phyloP scores from a whole-genome alignment of 2,329 filamentous ascomycete species.

The Aspergillus terreus region DNA sequence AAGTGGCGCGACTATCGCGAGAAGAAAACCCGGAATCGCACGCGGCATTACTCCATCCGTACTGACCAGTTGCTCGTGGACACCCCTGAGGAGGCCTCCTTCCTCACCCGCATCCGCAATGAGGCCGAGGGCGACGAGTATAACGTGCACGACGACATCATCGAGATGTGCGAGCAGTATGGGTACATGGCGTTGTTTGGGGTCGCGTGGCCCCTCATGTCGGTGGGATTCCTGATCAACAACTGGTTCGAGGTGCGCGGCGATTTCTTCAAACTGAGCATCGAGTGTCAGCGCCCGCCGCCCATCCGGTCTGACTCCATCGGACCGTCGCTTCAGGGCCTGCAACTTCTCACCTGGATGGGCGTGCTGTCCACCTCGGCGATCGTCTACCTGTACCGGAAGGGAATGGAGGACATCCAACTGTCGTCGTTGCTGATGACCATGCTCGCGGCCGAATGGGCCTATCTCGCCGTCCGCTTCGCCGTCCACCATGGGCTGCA shows the following conservation, averaged over 20 bases:
- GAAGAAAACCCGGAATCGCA: slow-evolving; percentile 22
- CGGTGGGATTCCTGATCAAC: slow-evolving; percentile 83
- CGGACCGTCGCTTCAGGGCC: slow-evolving; percentile 81
- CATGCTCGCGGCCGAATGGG: slow-evolving; percentile 78
- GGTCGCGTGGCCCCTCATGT: slow-evolving; percentile 90
- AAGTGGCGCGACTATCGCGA: slow-evolving; percentile 54
- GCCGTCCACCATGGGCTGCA: slow-evolving; percentile 66
- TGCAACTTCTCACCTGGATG: slow-evolving; percentile 90
- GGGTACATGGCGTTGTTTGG: slow-evolving; percentile 90
- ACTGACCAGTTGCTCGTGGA: slow-evolving; percentile 58
- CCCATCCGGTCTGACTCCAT: slow-evolving; percentile 91
- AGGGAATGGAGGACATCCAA: slow-evolving; percentile 63
- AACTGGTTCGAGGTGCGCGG: slow-evolving; percentile 94
- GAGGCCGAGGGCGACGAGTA: slow-evolving; percentile 81
- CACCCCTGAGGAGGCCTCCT: slow-evolving; percentile 70
- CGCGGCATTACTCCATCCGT: slow-evolving; percentile 27
- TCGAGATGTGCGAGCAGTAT: slow-evolving; percentile 89
- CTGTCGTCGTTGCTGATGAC: slow-evolving; percentile 74
- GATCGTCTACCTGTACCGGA: slow-evolving; percentile 81
- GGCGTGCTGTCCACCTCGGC: slow-evolving; percentile 84
- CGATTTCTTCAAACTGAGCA: slow-evolving; percentile 90
- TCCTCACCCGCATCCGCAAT: slow-evolving; percentile 74
- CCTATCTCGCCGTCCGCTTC: slow-evolving; percentile 71
- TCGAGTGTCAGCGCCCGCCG: slow-evolving; percentile 82
- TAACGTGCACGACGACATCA: slow-evolving; percentile 83